These are phyloP conservation scores for Diaporthe batatas DNA, from an alignment of 2,329 filamentous ascomycete genomes.

Conservation along the genomic window DNA sequence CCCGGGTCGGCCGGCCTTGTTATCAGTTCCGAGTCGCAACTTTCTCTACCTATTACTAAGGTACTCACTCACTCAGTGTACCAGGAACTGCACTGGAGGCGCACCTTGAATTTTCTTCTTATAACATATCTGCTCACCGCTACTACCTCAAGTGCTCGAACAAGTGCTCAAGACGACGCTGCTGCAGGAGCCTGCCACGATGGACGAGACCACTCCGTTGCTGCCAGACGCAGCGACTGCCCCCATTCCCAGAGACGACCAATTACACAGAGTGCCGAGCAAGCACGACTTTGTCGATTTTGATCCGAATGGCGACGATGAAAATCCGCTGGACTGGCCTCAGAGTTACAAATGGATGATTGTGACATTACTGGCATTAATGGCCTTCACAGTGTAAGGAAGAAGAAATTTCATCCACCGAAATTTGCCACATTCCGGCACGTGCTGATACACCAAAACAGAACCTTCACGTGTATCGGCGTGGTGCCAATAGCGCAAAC, in stretches of 20 bases:
- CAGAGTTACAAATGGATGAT: conserved; percentile 65
- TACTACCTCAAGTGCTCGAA: not conserved
- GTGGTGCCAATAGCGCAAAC: conserved; percentile 66
- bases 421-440: not conserved
- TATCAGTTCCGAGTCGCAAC: conserved; percentile 6
- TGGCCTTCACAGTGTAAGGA: conserved; percentile 68
- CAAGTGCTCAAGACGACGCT: not conserved
- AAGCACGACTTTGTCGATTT: conserved; percentile 57
- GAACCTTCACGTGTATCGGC: conserved; percentile 70
- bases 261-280: conserved; percentile 41
- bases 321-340: conserved; percentile 69
- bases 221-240: conserved; percentile 47
- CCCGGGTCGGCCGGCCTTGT: not conserved
- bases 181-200: conserved; percentile 36
- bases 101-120: conserved; percentile 1
- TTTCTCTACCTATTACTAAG: no score
- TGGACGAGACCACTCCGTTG: conserved; percentile 54
- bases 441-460: conserved; percentile 45
- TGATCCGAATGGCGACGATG: conserved; percentile 59
- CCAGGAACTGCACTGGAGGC: not conserved
- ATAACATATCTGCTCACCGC: not conserved
- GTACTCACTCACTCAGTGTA: no score
- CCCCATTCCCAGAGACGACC: conserved; percentile 43
- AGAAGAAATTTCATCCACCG: not conserved
- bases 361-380: conserved; percentile 65